A percentile compares a stretch with the other conserved stretches of the same genome.
These are phyloP conservation scores for Pseudonitzschia delicatissima DNA, from an alignment of 108 stramenopile genomes.

Conservation along the genomic window DNA sequence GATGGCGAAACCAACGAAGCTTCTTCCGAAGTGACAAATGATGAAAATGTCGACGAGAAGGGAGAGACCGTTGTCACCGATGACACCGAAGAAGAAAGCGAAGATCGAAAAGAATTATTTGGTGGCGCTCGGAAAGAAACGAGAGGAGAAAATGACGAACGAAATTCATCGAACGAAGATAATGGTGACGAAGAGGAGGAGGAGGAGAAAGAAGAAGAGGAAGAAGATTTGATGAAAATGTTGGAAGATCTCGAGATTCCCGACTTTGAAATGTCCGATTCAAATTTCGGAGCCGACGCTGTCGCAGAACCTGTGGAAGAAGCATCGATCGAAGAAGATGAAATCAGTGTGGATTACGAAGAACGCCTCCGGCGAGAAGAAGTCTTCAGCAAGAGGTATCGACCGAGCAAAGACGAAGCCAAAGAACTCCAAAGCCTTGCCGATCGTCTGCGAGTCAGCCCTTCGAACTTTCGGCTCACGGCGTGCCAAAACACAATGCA, in stretches of 20 bases:
- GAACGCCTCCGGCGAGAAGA: constrained; percentile 32
- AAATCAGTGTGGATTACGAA: constrained; percentile 15
- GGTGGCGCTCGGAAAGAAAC: not conserved
- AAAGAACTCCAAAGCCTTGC: constrained; percentile 29
- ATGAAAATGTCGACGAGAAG: not conserved
- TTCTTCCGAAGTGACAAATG: not conserved
- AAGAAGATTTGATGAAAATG: constrained; percentile 18
- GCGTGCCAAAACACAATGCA: constrained; percentile 23
- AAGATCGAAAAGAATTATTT: not conserved
- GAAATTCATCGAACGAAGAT: constrained; percentile 2
- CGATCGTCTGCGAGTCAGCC: not conserved
- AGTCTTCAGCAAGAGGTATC: constrained; percentile 39
- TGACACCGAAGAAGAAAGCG: not conserved
- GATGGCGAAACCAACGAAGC: not conserved
- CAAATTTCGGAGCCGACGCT: not conserved
- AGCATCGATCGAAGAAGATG: not conserved
- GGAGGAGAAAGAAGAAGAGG: constrained; percentile 7
- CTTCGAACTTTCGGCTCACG: constrained; percentile 9
- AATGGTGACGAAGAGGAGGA: not conserved
- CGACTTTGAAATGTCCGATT: constrained; percentile 23
- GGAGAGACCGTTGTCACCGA: not conserved
- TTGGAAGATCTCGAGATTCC: constrained; percentile 31
- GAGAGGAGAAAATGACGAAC: not conserved
- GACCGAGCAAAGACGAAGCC: constrained; percentile 21
- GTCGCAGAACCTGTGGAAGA: constrained; percentile 3